A percentile compares a stretch with the other conserved stretches of the same genome.
Evolutionary conservation across 495 filamentous ascomycete species (phyloP).

Genomic region (Trichocladium uniseriatum): DNA sequence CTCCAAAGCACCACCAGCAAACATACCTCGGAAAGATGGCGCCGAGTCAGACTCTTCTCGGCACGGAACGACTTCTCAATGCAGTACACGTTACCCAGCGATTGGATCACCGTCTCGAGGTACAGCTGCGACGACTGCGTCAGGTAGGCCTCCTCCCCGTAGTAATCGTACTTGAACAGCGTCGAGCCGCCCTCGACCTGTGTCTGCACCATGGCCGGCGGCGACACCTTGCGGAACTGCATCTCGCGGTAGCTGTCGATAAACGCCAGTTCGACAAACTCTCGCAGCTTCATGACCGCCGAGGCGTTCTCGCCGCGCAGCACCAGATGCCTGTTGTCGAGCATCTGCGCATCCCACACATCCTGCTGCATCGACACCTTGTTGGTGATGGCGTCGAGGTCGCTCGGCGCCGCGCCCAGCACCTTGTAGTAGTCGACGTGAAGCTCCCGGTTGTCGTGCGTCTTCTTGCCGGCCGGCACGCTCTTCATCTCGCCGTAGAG

Average conservation of each 20-base stretch:
- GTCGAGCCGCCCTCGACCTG: slow-evolving; percentile 95
- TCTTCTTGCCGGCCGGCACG: slow-evolving; percentile 67
- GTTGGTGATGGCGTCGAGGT: slow-evolving; percentile 90
- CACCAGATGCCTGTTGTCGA: slow-evolving; percentile 86
- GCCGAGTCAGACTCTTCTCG: slow-evolving; percentile 88
- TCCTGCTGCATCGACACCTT: slow-evolving; percentile 67
- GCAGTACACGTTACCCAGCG: slow-evolving; percentile 89
- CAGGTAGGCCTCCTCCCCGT: slow-evolving; percentile 84
- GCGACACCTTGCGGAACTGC: slow-evolving; percentile 75
- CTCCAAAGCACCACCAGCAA: not conserved
- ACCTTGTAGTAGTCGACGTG: slow-evolving; percentile 91
- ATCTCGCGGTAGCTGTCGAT: slow-evolving; percentile 69
- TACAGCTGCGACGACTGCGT: slow-evolving; percentile 98
- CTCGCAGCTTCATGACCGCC: slow-evolving; percentile 84
- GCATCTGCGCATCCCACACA: slow-evolving; percentile 61
- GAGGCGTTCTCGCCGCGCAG: slow-evolving; percentile 83
- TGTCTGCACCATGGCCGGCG: slow-evolving; percentile 96
- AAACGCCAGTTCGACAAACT: slow-evolving; percentile 77
- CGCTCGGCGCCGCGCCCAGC: slow-evolving; percentile 66
- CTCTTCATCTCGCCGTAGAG: slow-evolving; percentile 83
- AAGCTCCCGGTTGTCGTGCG: slow-evolving; percentile 81
- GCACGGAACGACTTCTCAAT: slow-evolving; percentile 98
- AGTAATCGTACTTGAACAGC: slow-evolving; percentile 91
- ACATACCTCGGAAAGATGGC: slow-evolving; percentile 67
- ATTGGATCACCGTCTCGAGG: slow-evolving; percentile 88